These are phyloP conservation scores for Daldinia vernicosa DNA, from an alignment of 495 filamentous ascomycete species.

Conservation along the genomic window DNA sequence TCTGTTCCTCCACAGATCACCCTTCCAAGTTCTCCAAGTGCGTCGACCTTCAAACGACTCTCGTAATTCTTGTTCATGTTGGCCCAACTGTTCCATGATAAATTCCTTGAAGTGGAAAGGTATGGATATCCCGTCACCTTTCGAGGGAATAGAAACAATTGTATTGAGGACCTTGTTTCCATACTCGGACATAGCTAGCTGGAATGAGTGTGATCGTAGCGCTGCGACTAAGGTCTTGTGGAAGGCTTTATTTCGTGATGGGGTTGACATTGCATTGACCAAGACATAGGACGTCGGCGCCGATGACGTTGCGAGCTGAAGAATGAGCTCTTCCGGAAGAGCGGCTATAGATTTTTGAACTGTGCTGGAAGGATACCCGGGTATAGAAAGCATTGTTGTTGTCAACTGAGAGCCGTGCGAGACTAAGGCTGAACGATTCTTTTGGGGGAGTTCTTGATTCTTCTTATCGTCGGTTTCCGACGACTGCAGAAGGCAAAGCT, in stretches of 20 bases:
- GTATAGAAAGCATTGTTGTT: conserved; percentile 53
- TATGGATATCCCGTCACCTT: conserved; percentile 52
- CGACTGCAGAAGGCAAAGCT: conserved; percentile 63
- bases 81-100: conserved; percentile 55
- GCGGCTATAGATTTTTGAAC: conserved; percentile 55
- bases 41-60: conserved; percentile 79
- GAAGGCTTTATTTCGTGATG: conserved; percentile 63
- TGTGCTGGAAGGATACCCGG: conserved; percentile 51
- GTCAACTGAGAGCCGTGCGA: conserved; percentile 58
- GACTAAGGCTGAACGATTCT: conserved; percentile 54
- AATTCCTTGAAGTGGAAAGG: conserved; percentile 64
- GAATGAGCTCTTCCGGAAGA: conserved; percentile 49
- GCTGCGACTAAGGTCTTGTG: conserved; percentile 56
- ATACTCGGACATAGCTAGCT: conserved; percentile 73
- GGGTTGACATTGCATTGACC: conserved; percentile 72
- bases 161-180: conserved; percentile 83
- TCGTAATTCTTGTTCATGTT: conserved; percentile 70
- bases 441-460: conserved; percentile 48
- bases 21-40: conserved; percentile 91
- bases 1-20: conserved; percentile 76
- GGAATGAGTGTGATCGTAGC: conserved; percentile 64
- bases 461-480: conserved; percentile 49
- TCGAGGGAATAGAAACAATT: conserved; percentile 70
- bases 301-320: conserved; percentile 51
- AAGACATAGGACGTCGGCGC: conserved; percentile 67